A percentile compares a stretch with the other conserved stretches of the same genome.
These are phyloP conservation scores for Hymenoscyphus fraxineus DNA, from an alignment of 2,329 filamentous ascomycete genomes.

Conservation along the genomic window DNA sequence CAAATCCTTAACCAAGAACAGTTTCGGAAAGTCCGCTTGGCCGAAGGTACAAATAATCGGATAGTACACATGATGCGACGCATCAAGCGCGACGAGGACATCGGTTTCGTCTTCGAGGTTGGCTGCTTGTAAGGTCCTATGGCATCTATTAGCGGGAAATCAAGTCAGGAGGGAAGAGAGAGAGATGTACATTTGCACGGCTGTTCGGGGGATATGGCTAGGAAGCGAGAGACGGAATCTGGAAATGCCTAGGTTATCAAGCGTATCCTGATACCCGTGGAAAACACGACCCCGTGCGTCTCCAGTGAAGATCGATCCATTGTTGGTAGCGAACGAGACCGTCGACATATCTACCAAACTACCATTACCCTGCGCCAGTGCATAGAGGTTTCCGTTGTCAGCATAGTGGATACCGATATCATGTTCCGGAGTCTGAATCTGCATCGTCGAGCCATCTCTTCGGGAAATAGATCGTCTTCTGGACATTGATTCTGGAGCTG, in stretches of 20 bases:
- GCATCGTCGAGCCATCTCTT: not conserved
- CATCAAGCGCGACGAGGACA: constrained; percentile 6
- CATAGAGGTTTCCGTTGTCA: constrained; percentile 11
- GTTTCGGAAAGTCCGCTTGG: constrained; percentile 7
- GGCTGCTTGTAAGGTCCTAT: constrained; percentile 7
- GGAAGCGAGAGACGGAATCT: constrained; percentile 8
- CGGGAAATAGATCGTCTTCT: not conserved
- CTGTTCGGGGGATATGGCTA: constrained; percentile 8
- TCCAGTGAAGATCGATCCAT: constrained; percentile 7
- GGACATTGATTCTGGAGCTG: not conserved
- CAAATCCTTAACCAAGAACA: constrained; percentile 8
- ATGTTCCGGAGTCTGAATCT: constrained; percentile 7
- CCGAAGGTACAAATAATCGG: constrained; percentile 10
- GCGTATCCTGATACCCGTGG: constrained; percentile 12
- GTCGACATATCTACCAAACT: constrained; percentile 11
- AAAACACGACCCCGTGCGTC: constrained; percentile 6
- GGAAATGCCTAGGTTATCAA: constrained; percentile 6
- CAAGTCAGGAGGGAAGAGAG: not conserved
- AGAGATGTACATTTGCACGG: constrained; percentile 6
- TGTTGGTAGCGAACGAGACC: constrained; percentile 3
- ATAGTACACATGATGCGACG: constrained; percentile 2
- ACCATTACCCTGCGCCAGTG: constrained; percentile 4
- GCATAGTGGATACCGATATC: constrained; percentile 13
- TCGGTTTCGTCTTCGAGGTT: not conserved
- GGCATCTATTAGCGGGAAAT: not conserved